Base-by-base conservation (phyloP, 1,284 basidiomycete genomes). In the Omphalotus olearius region DNA sequence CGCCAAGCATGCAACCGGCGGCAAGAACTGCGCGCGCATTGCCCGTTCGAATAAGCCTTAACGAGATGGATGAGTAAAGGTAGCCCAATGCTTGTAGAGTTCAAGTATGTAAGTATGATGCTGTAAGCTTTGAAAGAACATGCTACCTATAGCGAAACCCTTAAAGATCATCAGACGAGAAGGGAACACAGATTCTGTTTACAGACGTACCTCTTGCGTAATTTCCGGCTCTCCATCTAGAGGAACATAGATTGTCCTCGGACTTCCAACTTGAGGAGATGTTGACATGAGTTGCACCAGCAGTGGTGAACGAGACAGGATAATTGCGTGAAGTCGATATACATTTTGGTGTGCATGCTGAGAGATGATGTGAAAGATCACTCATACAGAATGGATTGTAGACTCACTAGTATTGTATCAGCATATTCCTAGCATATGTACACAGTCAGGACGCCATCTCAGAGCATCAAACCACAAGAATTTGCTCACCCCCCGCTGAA, bases 21-120 rank as follows among this genome's bases (percentile, higher is more conserved):
- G 91, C 88, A 47, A 94, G 80, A 38, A 91, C 86, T 14, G 82
- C 83, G 60, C 90, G 82, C 52, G 90, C 86, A 69, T 93, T 93
- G 60, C 81, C 76, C 44, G 85, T 76, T 59, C 78, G 79, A 59
- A 93, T 78, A 52, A 82, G 69, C 61, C 73, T 78, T 58, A 88
- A 68, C 44, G 87, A 85, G 57, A 80, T 72, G 48, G 85, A 76
- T 30, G 88, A 89, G 66, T 91, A 91, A 38, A 91, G 78, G 68
- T 88, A 90, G 47, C 88, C 87, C 54, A 91, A 70, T 47, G 88
- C 87, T 85, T 57, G 43, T 41, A 60, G 55, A 49, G 53, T 53
- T 45, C 17, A 17, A 33, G 9, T 13, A 33, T 13, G 42, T 48
- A 58, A 42, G 48, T 35, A 61, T 57, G 51, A 64, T 47, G 35